phyloP scores from a whole-genome alignment of 805 yeast genomes.

The Pichia deserticola region DNA sequence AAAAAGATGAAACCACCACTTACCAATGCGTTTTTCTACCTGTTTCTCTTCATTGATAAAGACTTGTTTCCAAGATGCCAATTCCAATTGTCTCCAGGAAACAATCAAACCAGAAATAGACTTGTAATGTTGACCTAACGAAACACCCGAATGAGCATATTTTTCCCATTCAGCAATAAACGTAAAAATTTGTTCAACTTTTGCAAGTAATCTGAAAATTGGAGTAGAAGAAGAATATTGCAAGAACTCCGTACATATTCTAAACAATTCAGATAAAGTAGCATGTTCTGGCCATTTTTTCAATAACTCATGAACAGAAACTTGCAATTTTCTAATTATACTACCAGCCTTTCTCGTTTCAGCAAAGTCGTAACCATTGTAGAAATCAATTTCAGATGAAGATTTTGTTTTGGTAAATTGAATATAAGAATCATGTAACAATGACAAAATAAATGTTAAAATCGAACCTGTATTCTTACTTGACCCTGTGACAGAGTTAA shows the following conservation, averaged over 20 bases:
- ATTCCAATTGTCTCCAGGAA: constrained; percentile 84
- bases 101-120: constrained; percentile 64
- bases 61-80: constrained; percentile 76
- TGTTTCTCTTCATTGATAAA: constrained; percentile 55
- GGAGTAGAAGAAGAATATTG: constrained; percentile 60
- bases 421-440: constrained; percentile 29
- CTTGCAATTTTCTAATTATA: constrained; percentile 37
- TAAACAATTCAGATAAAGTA: constrained; percentile 59
- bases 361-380: constrained; percentile 48
- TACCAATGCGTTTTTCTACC: constrained; percentile 46
- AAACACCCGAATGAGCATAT: constrained; percentile 73
- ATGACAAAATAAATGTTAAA: constrained; percentile 30
- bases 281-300: constrained; percentile 94
- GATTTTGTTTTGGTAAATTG: constrained; percentile 18
- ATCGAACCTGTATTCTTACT: constrained; percentile 23
- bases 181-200: constrained; percentile 80
- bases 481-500: constrained; percentile 16
- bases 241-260: constrained; percentile 61
- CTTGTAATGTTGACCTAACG: constrained; percentile 49
- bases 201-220: constrained; percentile 66
- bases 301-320: constrained; percentile 40
- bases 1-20: constrained; percentile 89
- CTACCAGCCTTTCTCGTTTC: constrained; percentile 58
- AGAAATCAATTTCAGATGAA: constrained; percentile 44
- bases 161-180: constrained; percentile 89